Conservation (phyloP, 441 rosid genomes). For the Lagerstroemia fauriei region DNA sequence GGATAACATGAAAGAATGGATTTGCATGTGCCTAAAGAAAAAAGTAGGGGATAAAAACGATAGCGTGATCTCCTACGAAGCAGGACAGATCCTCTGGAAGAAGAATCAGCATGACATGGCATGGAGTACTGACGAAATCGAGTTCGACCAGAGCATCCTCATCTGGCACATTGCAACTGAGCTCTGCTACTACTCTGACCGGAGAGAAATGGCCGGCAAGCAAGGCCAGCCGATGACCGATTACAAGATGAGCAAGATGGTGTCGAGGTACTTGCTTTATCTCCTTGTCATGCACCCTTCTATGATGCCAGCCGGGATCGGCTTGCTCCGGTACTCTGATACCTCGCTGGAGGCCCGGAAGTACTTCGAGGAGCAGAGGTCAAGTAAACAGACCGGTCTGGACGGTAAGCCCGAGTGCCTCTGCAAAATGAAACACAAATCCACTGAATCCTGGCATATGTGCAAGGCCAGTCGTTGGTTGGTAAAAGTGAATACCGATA, state of each 20-base stretch:
- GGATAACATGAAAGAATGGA: slow-evolving; percentile 23
- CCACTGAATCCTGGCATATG: not conserved
- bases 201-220: no score
- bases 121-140: slow-evolving; percentile 22
- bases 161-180: slow-evolving; percentile 51
- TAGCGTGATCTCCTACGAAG: not conserved
- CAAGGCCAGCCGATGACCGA: rapidly evolving
- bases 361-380: no score
- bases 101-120: not conserved
- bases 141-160: slow-evolving; percentile 43
- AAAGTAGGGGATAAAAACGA: not conserved
- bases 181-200: slow-evolving; percentile 14
- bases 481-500: not conserved
- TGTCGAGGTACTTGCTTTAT: no score
- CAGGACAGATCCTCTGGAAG: not conserved
- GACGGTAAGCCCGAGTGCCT: no score
- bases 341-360: no score
- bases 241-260: no score
- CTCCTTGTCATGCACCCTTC: no score
- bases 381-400: no score
- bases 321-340: no score
- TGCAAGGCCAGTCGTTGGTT: not conserved
- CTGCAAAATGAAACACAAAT: no score
- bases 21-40: slow-evolving; percentile 15
- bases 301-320: no score